Evolutionary conservation across 176 grass and related monocot genomes (phyloP).

Genomic region (Panicum miliaceum): DNA sequence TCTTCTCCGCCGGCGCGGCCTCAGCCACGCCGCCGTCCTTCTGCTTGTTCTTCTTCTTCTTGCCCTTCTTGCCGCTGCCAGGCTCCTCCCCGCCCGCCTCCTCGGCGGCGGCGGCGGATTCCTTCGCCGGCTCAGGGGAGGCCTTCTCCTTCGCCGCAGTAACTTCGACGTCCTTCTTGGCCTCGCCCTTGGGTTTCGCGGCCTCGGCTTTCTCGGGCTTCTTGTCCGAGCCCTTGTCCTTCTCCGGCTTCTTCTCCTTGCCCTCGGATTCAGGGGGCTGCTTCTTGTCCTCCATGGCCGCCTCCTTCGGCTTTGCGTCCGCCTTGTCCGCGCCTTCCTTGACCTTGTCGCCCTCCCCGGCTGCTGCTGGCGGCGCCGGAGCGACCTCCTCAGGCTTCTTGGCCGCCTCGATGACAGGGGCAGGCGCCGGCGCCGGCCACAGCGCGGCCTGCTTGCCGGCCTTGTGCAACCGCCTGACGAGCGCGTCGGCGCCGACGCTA

Average conservation of each 20-base stretch:
- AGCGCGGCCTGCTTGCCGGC: constrained; percentile 66
- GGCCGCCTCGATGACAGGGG: neutral
- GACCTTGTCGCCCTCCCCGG: constrained; percentile 7
- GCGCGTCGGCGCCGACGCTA: constrained; percentile 48
- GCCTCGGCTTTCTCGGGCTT: constrained; percentile 41
- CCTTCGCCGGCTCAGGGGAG: constrained; percentile 29
- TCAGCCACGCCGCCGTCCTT: constrained; percentile 26
- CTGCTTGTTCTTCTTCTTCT: constrained; percentile 48
- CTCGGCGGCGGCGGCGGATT: constrained; percentile 21
- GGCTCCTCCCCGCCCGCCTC: constrained; percentile 40
- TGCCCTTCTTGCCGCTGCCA: constrained; percentile 49
- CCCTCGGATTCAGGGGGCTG: neutral
- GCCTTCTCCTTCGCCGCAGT: constrained; percentile 42
- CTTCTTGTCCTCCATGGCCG: constrained; percentile 31
- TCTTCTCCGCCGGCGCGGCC: constrained; percentile 7
- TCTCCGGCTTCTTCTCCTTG: constrained; percentile 41
- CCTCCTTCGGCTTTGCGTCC: constrained; percentile 43
- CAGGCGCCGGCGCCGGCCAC: constrained; percentile 54
- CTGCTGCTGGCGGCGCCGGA: neutral
- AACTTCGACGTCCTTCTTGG: constrained; percentile 27
- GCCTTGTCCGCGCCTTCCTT: neutral
- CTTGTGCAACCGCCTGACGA: constrained; percentile 69
- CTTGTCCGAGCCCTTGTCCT: constrained; percentile 33
- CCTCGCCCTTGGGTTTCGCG: constrained; percentile 30
- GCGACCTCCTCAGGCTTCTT: constrained; percentile 45